Evolutionary conservation across 2,329 filamentous ascomycete genomes (phyloP), one percentile per base, ranked within the genome.

Genomic region (Cladosporium sp.): DNA sequence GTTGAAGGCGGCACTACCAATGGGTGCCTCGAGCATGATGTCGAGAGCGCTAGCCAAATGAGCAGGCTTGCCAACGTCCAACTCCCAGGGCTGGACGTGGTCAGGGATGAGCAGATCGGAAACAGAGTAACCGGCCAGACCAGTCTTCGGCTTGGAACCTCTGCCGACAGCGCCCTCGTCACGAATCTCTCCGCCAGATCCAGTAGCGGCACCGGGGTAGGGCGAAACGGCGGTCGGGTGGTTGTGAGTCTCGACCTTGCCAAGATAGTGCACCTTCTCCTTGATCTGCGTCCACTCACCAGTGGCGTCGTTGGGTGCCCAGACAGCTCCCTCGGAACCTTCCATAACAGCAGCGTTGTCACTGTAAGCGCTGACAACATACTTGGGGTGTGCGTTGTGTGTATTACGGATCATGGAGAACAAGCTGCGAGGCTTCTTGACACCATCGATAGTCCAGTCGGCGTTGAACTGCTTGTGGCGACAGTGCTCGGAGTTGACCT

Each of bases 341-440:
- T 90, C 79, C 59, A 95, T 76, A 1, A 99, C 94, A n/a, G 94
- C 94, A 25, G 94, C 94, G 72, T 99, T 99, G 73, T 99, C 94
- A 68, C 90, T 96, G 76, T 99, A 99, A 7, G 94, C 94, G 37
- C 92, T 97, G 43, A 97, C 84, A n/a, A 92, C 95, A 71, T 86
- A 88, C 55, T 89, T 80, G 0, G 91, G 90, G 59, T 84, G 77
- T 63, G 86, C 88, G 67, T 85, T 84, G 76, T 99, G 92, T 1
- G 94, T 99, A 73, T 97, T 96, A 66, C 89, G 84, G 71, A 99
- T 99, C 94, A 99, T 97, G 37, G 86, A 86, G 70, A 99, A 99
- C 7, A 99, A 82, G 65, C 88, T 93, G 71, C 88, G 84, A 47
- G 84, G 82, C 82, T 92, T 94, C 64, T 82, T 78, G 65, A 88